phyloP scores from a whole-genome alignment of 371 early-diverging fungal genomes.

The Mucor plumbeus region DNA sequence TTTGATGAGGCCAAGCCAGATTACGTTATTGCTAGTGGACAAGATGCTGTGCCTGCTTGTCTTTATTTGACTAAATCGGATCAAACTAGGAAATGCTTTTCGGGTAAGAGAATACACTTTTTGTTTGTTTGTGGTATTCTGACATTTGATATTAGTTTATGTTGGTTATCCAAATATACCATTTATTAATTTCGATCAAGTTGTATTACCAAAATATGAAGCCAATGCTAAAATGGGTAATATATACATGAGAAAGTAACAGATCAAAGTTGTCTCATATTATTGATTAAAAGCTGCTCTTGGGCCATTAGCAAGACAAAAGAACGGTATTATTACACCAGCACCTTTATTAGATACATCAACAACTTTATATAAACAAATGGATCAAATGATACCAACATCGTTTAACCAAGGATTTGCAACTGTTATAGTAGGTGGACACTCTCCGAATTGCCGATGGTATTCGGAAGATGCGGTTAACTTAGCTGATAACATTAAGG shows the following conservation, averaged over 20 bases:
- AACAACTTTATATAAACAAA: background rate
- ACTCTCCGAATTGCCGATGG: constrained; percentile 49
- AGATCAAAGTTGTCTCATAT: background rate
- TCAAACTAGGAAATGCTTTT: constrained; percentile 22
- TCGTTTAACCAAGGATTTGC: constrained; percentile 14
- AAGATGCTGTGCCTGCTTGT: constrained; percentile 44
- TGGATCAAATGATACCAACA: constrained; percentile 7
- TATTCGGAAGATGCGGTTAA: constrained; percentile 49
- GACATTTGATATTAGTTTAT: constrained; percentile 30
- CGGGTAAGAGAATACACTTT: constrained; percentile 30
- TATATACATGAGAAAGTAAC: background rate
- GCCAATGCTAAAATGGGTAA: constrained; percentile 51
- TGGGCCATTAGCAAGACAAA: constrained; percentile 51
- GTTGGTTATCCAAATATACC: constrained; percentile 51
- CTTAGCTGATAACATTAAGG: constrained; percentile 45
- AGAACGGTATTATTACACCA: constrained; percentile 43
- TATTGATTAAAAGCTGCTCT: constrained; percentile 33
- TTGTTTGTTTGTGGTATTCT: background rate
- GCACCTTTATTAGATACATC: constrained; percentile 28
- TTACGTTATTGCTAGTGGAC: constrained; percentile 42
- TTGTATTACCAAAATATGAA: constrained; percentile 49
- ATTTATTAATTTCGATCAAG: constrained; percentile 53
- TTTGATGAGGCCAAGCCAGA: constrained; percentile 29
- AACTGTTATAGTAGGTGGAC: constrained; percentile 46
- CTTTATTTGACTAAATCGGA: constrained; percentile 23